Conservation (phyloP, 108 stramenopile species). For the Skeletonema grethae region DNA sequence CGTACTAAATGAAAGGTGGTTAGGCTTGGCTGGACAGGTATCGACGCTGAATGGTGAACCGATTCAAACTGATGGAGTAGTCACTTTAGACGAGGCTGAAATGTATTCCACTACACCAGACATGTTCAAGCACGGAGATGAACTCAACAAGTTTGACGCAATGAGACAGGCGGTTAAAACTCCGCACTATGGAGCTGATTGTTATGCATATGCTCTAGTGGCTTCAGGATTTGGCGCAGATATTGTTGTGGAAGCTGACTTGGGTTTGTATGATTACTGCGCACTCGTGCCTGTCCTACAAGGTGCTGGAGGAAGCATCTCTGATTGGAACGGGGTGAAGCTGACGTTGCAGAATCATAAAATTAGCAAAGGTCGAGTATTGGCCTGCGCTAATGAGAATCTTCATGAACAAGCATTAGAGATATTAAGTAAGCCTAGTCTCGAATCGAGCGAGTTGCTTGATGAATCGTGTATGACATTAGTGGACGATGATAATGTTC, state of each 20-base stretch:
- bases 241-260: slow-evolving; percentile 34
- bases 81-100: slow-evolving; percentile 24
- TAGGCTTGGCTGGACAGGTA: slow-evolving; percentile 14
- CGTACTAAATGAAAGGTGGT: slow-evolving; percentile 38
- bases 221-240: slow-evolving; percentile 42
- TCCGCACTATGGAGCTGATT: slow-evolving; percentile 35
- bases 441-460: background rate
- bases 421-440: slow-evolving; percentile 11
- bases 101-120: slow-evolving; percentile 42
- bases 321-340: slow-evolving; percentile 33
- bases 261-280: slow-evolving; percentile 42
- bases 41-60: slow-evolving; percentile 24
- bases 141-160: slow-evolving; percentile 18
- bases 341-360: slow-evolving; percentile 28
- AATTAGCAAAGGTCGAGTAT: slow-evolving; percentile 25
- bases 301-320: slow-evolving; percentile 42
- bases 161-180: slow-evolving; percentile 23
- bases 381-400: slow-evolving; percentile 25
- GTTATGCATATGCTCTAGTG: slow-evolving; percentile 41
- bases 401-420: slow-evolving; percentile 34
- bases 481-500: background rate
- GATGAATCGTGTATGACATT: background rate
- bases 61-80: slow-evolving; percentile 24
- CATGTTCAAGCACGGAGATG: slow-evolving; percentile 37
- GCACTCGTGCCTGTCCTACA: slow-evolving; percentile 29